A percentile compares a stretch with the other conserved stretches of the same genome.
Conservation (phyloP, 129 eudicot species). For the Chrysanthemum seticuspe region DNA sequence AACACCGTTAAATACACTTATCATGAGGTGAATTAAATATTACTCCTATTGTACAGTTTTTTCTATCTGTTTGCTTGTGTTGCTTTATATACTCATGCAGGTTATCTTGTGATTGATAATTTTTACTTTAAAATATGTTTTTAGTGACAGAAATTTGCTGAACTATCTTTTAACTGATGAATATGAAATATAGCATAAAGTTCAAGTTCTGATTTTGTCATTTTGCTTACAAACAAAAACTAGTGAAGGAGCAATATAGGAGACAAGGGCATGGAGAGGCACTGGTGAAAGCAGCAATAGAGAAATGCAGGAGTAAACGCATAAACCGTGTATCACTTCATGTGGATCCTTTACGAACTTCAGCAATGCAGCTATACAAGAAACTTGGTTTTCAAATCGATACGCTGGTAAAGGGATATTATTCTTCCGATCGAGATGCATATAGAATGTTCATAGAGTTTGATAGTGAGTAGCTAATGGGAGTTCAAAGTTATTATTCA, state of each 20-base stretch:
- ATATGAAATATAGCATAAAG: background rate
- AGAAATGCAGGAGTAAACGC: slow-evolving; percentile 69
- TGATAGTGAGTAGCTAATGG: slow-evolving; percentile 29
- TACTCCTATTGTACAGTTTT: too few species aligned
- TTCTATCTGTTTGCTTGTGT: too few species aligned
- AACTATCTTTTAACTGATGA: too few species aligned
- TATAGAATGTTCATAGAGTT: slow-evolving; percentile 88
- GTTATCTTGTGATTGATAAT: too few species aligned
- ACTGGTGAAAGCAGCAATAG: slow-evolving; percentile 72
- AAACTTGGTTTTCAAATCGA: slow-evolving; percentile 87
- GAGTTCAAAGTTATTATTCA: background rate
- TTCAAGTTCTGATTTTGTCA: slow-evolving; percentile 1
- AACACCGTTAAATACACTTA: too few species aligned
- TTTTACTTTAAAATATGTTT: too few species aligned
- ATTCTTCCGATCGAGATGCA: slow-evolving; percentile 80
- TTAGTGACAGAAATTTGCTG: too few species aligned
- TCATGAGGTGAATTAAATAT: too few species aligned
- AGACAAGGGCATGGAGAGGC: slow-evolving; percentile 84
- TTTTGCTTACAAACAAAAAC: slow-evolving; percentile 11
- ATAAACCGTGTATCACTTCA: slow-evolving; percentile 84
- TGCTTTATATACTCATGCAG: too few species aligned
- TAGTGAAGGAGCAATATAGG: slow-evolving; percentile 80
- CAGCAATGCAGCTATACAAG: slow-evolving; percentile 83
- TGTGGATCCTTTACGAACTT: slow-evolving; percentile 80
- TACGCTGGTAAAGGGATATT: slow-evolving; percentile 59